phyloP scores from a whole-genome alignment of 106 monocot genomes.

The Ottelia alismoides region DNA sequence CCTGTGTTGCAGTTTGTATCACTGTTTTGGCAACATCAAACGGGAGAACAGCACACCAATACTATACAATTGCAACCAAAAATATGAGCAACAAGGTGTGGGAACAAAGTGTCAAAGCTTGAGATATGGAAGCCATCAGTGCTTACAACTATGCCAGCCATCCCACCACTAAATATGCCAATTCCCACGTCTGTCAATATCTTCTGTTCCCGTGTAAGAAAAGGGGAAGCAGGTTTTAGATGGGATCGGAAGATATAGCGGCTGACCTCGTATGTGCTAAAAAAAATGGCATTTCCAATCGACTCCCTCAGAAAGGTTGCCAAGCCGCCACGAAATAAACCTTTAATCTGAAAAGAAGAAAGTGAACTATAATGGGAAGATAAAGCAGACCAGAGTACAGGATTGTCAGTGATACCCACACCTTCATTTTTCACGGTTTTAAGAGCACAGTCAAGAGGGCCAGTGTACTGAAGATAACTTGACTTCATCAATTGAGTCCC shows the following conservation, averaged over 20 bases:
- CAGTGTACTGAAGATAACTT: slow-evolving; percentile 34
- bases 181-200: slow-evolving; percentile 50
- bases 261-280: slow-evolving; percentile 68
- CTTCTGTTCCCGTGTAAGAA: slow-evolving; percentile 5
- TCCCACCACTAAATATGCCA: slow-evolving; percentile 74
- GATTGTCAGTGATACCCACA: slow-evolving; percentile 26
- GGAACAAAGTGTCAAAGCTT: background rate
- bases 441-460: slow-evolving; percentile 80
- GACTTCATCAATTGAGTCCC: slow-evolving; percentile 25
- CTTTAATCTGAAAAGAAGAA: slow-evolving; percentile 38
- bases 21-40: slow-evolving; percentile 94
- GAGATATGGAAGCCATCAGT: too few species aligned
- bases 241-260: slow-evolving; percentile 53
- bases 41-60: slow-evolving; percentile 79
- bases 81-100: background rate
- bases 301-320: slow-evolving; percentile 81
- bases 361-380: background rate
- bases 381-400: slow-evolving; percentile 1
- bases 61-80: slow-evolving; percentile 27
- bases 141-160: slow-evolving; percentile 77
- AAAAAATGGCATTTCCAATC: slow-evolving; percentile 78
- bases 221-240: slow-evolving; percentile 18
- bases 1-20: slow-evolving; percentile 58
- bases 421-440: slow-evolving; percentile 82
- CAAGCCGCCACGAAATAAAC: slow-evolving; percentile 74